These are phyloP conservation scores for Tuber microsphaerosporum DNA, from an alignment of 495 filamentous ascomycete genomes.

Conservation along the genomic window DNA sequence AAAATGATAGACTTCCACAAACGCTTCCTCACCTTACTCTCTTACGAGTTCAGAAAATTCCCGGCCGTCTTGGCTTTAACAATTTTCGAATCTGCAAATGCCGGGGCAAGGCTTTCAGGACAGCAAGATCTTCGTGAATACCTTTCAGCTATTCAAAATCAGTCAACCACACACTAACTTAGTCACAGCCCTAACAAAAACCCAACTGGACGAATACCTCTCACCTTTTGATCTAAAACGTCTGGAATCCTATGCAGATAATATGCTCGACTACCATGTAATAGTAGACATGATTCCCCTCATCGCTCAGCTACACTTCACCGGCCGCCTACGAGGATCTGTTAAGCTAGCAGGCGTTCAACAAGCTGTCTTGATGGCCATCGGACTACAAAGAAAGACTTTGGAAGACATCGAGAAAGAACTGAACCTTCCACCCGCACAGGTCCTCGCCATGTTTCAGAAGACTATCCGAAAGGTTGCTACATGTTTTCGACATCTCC, in stretches of 20 bases:
- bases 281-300: slow-evolving; percentile 86
- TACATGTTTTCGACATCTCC: slow-evolving; percentile 62
- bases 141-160: not conserved
- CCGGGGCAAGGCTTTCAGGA: slow-evolving; percentile 58
- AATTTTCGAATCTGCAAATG: slow-evolving; percentile 76
- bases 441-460: slow-evolving; percentile 91
- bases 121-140: slow-evolving; percentile 20
- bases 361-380: slow-evolving; percentile 73
- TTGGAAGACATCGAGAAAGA: slow-evolving; percentile 77
- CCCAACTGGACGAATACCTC: slow-evolving; percentile 63
- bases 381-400: slow-evolving; percentile 82
- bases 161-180: slow-evolving; percentile 47
- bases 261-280: slow-evolving; percentile 94
- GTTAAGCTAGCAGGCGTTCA: slow-evolving; percentile 72
- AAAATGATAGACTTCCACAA: slow-evolving; percentile 67
- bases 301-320: slow-evolving; percentile 75
- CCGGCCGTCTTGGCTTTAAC: slow-evolving; percentile 71
- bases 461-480: slow-evolving; percentile 87
- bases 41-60: slow-evolving; percentile 87
- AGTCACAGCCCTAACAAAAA: slow-evolving; percentile 55
- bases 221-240: slow-evolving; percentile 92
- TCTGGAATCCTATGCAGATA: slow-evolving; percentile 89
- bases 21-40: slow-evolving; percentile 77
- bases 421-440: slow-evolving; percentile 61
- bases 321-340: slow-evolving; percentile 57